Evolutionary conservation across 1,284 basidiomycete species (phyloP), one percentile per base, ranked within the genome.

Genomic region (Apiotrichum akiyoshidainum): DNA sequence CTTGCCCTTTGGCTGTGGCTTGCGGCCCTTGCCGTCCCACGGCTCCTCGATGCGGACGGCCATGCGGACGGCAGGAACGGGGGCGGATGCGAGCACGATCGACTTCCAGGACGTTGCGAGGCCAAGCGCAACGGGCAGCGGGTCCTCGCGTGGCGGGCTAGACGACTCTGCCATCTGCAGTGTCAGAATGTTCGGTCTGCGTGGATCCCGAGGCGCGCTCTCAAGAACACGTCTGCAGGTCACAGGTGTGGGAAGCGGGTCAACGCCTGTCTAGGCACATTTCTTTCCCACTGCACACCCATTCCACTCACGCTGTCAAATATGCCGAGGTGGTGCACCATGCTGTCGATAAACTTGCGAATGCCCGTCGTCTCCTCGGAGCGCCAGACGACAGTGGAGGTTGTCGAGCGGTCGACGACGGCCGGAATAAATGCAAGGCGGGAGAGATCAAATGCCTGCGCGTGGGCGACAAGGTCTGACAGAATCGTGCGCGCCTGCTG

Each of bases 41-140:
- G 48, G 48, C 35, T 39, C 35, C 37, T 50, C 48, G n/a, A 50
- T 26, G 5, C 21, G n/a, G 19, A 51, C 37, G n/a, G 48, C 21
- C 55, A 68, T 62, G 33, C 65, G 55, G 31, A 92, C 78, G 0
- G 83, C 82, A 0, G 83, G 75, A 13, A 89, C 78, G 1, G 86
- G 85, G 3, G 74, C 78, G 0, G 79, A 80, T 3, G 87, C 86
- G 57, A 81, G 81, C 11, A 87, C 66, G 0, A 90, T 78, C 68
- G 89, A 86, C 63, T 87, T 84, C 88, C 88, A 91, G 0, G 89
- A 64, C 17, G 70, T 71, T 13, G 56, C 60, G 10, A 67, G 55
- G 16, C 87, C 64, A n/a, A 57, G 56, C 7, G 68, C 65, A 8
- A 60, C 60, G 8, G 69, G 72, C 5, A 71, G 50, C 5, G 72